Conservation (phyloP, 1,284 basidiomycete species). For the Trichosporon sp. region DNA sequence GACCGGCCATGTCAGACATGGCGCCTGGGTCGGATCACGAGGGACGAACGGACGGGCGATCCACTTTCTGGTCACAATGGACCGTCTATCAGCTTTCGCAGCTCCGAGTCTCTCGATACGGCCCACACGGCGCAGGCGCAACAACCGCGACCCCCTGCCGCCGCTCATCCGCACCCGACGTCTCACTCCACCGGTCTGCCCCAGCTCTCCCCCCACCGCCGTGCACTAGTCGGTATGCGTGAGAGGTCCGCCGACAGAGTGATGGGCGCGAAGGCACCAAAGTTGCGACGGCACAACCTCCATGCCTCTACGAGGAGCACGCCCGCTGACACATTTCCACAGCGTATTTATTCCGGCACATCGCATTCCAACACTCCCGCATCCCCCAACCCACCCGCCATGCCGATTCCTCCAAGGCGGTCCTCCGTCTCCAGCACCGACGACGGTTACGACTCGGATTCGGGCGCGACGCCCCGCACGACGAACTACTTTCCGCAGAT, state of each 20-base stretch:
- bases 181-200: background rate
- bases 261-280: background rate
- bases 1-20: background rate
- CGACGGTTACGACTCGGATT: slow-evolving; percentile 14
- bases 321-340: slow-evolving; percentile 2
- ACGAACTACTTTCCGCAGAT: slow-evolving; percentile 14
- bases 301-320: background rate
- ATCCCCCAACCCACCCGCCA: slow-evolving; percentile 19
- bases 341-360: slow-evolving; percentile 16
- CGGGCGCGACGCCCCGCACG: slow-evolving; percentile 17
- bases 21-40: background rate
- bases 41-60: slow-evolving; percentile 3
- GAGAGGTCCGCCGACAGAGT: background rate
- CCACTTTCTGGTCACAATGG: background rate
- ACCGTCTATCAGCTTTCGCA: background rate
- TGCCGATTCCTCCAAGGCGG: slow-evolving; percentile 20
- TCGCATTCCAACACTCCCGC: slow-evolving; percentile 18
- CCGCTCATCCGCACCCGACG: slow-evolving; percentile 4
- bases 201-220: background rate
- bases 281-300: background rate
- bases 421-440: slow-evolving; percentile 1
- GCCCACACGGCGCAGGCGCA: background rate
- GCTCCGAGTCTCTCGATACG: background rate
- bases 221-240: background rate
- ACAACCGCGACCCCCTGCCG: background rate